A percentile compares a stretch with the other conserved stretches of the same genome.
Evolutionary conservation across 371 early-diverging fungal species (phyloP).

Genomic region (Syncephalis fuscata): DNA sequence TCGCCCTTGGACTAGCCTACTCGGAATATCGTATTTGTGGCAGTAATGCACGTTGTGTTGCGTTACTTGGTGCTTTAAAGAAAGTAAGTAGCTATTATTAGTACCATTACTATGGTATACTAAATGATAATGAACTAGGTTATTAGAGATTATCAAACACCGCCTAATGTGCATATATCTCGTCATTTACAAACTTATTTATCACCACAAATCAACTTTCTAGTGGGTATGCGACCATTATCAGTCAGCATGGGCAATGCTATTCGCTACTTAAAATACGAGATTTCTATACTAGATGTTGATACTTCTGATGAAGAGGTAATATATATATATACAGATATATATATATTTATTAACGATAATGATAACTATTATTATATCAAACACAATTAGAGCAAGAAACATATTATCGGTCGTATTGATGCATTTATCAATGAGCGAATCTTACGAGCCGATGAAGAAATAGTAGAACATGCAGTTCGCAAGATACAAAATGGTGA

Average conservation of each 20-base stretch:
- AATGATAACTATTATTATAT: neutral
- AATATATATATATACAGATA: too few relatives aligned
- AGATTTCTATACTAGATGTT: constrained; percentile 49
- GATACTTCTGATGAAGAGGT: constrained; percentile 76
- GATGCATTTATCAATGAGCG: constrained; percentile 80
- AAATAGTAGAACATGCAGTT: constrained; percentile 62
- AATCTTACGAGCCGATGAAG: constrained; percentile 66
- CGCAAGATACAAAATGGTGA: constrained; percentile 89
- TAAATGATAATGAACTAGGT: constrained; percentile 26
- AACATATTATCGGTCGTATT: constrained; percentile 45
- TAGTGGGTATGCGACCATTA: constrained; percentile 67
- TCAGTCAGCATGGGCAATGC: constrained; percentile 89
- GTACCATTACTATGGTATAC: neutral
- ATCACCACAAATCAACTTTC: constrained; percentile 77
- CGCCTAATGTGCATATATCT: constrained; percentile 62
- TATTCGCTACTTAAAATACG: constrained; percentile 79
- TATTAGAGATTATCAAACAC: constrained; percentile 82
- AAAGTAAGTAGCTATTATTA: constrained; percentile 25
- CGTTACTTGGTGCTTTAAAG: constrained; percentile 68
- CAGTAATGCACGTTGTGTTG: constrained; percentile 77
- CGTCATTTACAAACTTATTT: constrained; percentile 71
- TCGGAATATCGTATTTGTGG: constrained; percentile 73
- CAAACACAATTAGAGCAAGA: constrained; percentile 13
- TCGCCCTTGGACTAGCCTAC: constrained; percentile 72
- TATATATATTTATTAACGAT: too few relatives aligned